These are phyloP conservation scores for Saccharomycopsis capsularis DNA, from an alignment of 805 yeast species.

Conservation along the genomic window DNA sequence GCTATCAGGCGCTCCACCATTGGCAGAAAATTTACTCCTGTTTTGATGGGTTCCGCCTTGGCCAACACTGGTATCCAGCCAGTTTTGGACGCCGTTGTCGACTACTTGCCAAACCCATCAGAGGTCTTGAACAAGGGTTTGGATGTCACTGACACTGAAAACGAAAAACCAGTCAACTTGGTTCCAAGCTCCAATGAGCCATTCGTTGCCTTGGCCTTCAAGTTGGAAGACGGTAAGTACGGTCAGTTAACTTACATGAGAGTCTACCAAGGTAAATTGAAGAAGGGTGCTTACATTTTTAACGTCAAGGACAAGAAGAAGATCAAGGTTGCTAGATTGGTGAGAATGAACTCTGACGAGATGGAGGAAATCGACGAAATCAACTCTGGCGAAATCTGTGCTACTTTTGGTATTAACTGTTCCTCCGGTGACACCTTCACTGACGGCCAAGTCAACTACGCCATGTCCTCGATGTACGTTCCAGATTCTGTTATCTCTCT, in stretches of 20 bases:
- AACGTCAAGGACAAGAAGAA: slow-evolving; percentile 90
- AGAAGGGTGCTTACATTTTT: slow-evolving; percentile 81
- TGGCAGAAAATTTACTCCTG: slow-evolving; percentile 96
- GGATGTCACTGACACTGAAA: slow-evolving; percentile 47
- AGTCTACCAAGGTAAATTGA: slow-evolving; percentile 92
- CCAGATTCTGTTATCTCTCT: slow-evolving; percentile 98
- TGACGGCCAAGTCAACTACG: slow-evolving; percentile 68
- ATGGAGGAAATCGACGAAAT: slow-evolving; percentile 97
- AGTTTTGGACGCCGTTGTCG: slow-evolving; percentile 71
- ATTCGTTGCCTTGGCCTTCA: slow-evolving; percentile 96
- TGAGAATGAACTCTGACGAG: slow-evolving; percentile 97
- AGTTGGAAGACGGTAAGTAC: slow-evolving; percentile 95
- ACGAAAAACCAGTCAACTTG: slow-evolving; percentile 64
- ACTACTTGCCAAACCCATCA: slow-evolving; percentile 85
- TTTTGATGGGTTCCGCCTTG: slow-evolving; percentile 97
- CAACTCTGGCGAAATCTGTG: slow-evolving; percentile 98
- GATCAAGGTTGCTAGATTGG: slow-evolving; percentile 87
- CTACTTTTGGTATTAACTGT: slow-evolving; percentile 98
- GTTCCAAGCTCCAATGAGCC: slow-evolving; percentile 69
- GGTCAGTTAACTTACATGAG: slow-evolving; percentile 97
- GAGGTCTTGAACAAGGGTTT: slow-evolving; percentile 88
- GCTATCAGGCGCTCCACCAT: slow-evolving; percentile 95
- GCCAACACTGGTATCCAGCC: slow-evolving; percentile 97
- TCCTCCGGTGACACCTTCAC: slow-evolving; percentile 98
- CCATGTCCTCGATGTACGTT: slow-evolving; percentile 97